Evolutionary conservation across 805 yeast species (phyloP), one percentile per base, ranked within the genome.

Genomic region (Nakazawaea populi): DNA sequence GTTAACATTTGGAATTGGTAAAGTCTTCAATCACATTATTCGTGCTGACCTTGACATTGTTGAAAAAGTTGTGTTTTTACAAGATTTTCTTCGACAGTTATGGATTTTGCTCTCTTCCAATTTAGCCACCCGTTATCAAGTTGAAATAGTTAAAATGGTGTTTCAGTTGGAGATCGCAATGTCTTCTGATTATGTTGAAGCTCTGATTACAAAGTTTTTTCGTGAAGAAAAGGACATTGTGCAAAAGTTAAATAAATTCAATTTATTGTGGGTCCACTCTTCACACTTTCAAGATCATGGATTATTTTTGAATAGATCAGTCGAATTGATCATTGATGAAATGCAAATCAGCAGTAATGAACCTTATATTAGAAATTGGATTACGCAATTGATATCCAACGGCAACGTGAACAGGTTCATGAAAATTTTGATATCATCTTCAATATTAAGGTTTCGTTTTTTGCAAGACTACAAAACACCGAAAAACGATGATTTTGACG

Each of bases 261-360:
- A 80, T 47, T 74, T 80, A 7, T 62, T 91, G 5, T 92, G 97
- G 97, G 73, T 74, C 3, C 92, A 87, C 58, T 76, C 92, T 0
- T 54, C 66, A 7, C 64, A 72, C n/a, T 60, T 67, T 38, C 76
- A 74, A 42, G 88, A 82, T 37, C 11, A 11, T 24, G 48, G 48
- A 6, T 58, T 67, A 4, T 55, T 63, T 3, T 65, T 67, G 57
- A 55, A 56, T 54, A 73, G 84, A 55, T 94, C 96, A 0, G 63
- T 89, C 5, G 80, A 82, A 53, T 61, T 88, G 1, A 68, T 88
- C 14, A 63, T 91, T 35, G 96, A 90, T 60, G 85, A 81, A 41
- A 62, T 86, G 24, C 64, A 65, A 44, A 71, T 68, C 45, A 64
- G 68, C 38, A n/a, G 32, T 2, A 51, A 42, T 24, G 37, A 38